These are phyloP conservation scores for Wickerhamiella lipophila DNA, from an alignment of 805 yeast genomes.

Conservation along the genomic window DNA sequence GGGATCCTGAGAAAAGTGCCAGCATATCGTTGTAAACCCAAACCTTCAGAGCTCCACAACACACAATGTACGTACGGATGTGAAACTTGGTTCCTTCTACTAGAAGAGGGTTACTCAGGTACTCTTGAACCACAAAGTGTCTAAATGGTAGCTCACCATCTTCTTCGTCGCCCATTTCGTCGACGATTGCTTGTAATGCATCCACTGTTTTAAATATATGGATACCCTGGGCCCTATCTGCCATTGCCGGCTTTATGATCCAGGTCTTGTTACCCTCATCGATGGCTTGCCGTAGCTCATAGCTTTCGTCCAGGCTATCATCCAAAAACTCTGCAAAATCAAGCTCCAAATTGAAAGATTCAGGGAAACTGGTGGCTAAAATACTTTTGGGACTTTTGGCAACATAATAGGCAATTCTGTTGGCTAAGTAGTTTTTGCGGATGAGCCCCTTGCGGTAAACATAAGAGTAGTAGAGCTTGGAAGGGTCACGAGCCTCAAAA, in stretches of 20 bases:
- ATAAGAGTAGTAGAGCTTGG: constrained; percentile 31
- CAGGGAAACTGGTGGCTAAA: constrained; percentile 52
- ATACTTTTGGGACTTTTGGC: constrained; percentile 65
- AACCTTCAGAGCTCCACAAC: constrained; percentile 62
- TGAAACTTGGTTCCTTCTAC: constrained; percentile 73
- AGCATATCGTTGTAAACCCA: constrained; percentile 70
- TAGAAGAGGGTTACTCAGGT: constrained; percentile 55
- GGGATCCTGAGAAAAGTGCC: constrained; percentile 59
- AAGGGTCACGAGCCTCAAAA: constrained; percentile 37
- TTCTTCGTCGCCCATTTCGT: constrained; percentile 69
- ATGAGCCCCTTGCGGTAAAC: constrained; percentile 83
- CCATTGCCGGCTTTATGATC: constrained; percentile 94
- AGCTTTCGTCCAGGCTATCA: constrained; percentile 84
- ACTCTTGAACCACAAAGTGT: constrained; percentile 83
- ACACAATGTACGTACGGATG: constrained; percentile 69
- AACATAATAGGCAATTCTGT: constrained; percentile 59
- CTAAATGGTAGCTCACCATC: constrained; percentile 51
- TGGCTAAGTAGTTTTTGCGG: constrained; percentile 78
- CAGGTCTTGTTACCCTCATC: constrained; percentile 51
- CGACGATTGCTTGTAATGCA: constrained; percentile 71
- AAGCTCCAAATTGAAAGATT: constrained; percentile 65
- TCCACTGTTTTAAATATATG: constrained; percentile 64
- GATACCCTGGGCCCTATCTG: constrained; percentile 94
- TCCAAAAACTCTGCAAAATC: constrained; percentile 95
- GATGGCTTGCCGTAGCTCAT: constrained; percentile 72